These are phyloP conservation scores for Geotrichum candidum DNA, from an alignment of 1,139 yeast genomes.

Conservation along the genomic window DNA sequence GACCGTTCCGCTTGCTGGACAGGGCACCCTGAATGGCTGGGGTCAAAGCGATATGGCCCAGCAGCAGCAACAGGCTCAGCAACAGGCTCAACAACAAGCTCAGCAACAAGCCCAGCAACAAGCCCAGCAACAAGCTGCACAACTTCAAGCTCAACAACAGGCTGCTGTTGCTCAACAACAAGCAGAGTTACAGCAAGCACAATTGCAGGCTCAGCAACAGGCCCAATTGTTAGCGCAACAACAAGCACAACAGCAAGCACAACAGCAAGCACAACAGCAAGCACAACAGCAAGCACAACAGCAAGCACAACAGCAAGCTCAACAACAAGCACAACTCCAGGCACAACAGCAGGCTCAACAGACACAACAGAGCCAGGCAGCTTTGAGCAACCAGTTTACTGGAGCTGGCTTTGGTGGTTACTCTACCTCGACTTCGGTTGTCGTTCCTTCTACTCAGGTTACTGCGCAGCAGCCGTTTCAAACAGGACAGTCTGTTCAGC, in stretches of 20 bases:
- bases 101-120: too few relatives aligned
- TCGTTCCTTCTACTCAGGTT: conserved; percentile 23
- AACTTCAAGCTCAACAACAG: conserved; percentile 17
- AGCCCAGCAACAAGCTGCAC: background rate
- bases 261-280: conserved; percentile 20
- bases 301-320: conserved; percentile 14
- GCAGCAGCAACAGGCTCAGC: conserved; percentile 9
- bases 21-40: conserved; percentile 16
- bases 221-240: too few relatives aligned
- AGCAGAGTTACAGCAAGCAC: conserved; percentile 20
- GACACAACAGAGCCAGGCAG: conserved; percentile 19
- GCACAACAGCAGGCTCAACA: conserved; percentile 17
- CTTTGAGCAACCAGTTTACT: conserved; percentile 35
- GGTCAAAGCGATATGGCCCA: conserved; percentile 19
- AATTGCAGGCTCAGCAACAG: too few relatives aligned
- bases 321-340: conserved; percentile 17
- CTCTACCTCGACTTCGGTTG: conserved; percentile 27
- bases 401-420: conserved; percentile 59
- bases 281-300: conserved; percentile 1
- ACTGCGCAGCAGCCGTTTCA: conserved; percentile 21
- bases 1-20: conserved; percentile 14
- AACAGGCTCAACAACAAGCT: too few relatives aligned
- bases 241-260: too few relatives aligned
- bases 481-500: conserved; percentile 16
- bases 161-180: conserved; percentile 20